These are phyloP conservation scores for Parietichytrium sp. DNA, from an alignment of 108 stramenopile species.

Conservation along the genomic window DNA sequence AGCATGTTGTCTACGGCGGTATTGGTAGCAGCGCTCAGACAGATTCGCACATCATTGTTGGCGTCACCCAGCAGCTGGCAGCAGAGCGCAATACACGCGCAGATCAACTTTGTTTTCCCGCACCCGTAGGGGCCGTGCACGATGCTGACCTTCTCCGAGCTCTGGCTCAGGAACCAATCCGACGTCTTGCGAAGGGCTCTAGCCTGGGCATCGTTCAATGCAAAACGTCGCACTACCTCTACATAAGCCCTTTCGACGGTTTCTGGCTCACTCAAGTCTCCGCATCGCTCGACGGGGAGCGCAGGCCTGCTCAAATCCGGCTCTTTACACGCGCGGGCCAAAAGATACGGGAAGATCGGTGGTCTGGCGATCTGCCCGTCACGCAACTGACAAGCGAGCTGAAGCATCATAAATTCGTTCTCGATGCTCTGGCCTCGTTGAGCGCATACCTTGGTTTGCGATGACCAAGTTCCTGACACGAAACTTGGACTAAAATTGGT, in stretches of 20 bases:
- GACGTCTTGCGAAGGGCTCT: not conserved
- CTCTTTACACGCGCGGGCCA: not conserved
- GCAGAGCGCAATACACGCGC: not conserved
- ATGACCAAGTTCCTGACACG: not conserved
- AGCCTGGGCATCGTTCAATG: not conserved
- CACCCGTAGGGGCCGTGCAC: constrained; percentile 23
- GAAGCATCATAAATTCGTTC: not conserved
- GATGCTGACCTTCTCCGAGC: not conserved
- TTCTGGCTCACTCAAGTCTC: not conserved
- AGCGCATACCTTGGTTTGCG: not conserved
- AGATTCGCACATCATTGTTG: not conserved
- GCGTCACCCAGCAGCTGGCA: not conserved
- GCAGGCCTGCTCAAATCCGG: not conserved
- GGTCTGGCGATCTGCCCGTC: not conserved
- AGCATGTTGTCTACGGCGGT: constrained; percentile 21
- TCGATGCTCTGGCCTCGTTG: not conserved
- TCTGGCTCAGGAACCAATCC: not conserved
- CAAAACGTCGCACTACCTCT: not conserved
- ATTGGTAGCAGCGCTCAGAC: constrained; percentile 2
- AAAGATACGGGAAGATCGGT: not conserved
- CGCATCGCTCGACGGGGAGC: too few relatives aligned
- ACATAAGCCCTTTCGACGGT: not conserved
- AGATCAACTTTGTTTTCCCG: not conserved
- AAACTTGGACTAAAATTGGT: not conserved
- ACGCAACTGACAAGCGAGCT: not conserved